A percentile compares a stretch with the other conserved stretches of the same genome.
phyloP scores from a whole-genome alignment of 331 rosid species.

The Saraca asoca region DNA sequence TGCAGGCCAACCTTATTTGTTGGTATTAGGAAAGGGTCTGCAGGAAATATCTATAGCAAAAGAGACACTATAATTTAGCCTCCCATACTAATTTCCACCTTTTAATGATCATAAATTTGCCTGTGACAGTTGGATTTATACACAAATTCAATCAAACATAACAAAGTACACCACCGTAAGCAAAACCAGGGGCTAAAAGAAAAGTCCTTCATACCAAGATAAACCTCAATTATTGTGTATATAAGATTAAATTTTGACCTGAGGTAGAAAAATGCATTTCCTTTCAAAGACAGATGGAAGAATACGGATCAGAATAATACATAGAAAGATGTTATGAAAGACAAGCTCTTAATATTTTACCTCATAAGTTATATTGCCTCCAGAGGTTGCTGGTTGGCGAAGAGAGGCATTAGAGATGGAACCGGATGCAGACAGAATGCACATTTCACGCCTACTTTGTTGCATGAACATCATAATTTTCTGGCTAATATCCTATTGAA shows the following conservation, averaged over 20 bases:
- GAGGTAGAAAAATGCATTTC: too few species aligned
- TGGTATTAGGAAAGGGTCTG: not conserved
- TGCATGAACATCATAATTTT: constrained; percentile 89
- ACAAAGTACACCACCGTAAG: too few species aligned
- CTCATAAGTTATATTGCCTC: constrained; percentile 89
- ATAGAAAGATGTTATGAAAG: not conserved
- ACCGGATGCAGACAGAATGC: constrained; percentile 92
- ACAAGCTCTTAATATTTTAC: constrained; percentile 45
- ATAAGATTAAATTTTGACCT: too few species aligned
- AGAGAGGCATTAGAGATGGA: constrained; percentile 85
- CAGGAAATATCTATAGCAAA: constrained; percentile 6
- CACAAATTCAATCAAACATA: too few species aligned
- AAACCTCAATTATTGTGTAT: too few species aligned
- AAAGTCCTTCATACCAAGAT: too few species aligned
- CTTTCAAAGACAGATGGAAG: too few species aligned
- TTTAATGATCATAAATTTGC: constrained; percentile 20
- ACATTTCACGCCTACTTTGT: constrained; percentile 91
- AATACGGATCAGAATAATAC: too few species aligned
- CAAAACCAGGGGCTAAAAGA: too few species aligned
- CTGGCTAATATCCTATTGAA: constrained; percentile 88
- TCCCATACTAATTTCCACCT: constrained; percentile 14
- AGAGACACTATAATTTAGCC: constrained; percentile 10
- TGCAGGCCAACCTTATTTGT: constrained; percentile 9
- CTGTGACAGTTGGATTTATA: constrained; percentile 13
- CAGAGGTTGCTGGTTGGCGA: constrained; percentile 88